Evolutionary conservation across 768 basidiomycete species (phyloP), one percentile per base, ranked within the genome.

Genomic region (Rhizopogon vesiculosus): DNA sequence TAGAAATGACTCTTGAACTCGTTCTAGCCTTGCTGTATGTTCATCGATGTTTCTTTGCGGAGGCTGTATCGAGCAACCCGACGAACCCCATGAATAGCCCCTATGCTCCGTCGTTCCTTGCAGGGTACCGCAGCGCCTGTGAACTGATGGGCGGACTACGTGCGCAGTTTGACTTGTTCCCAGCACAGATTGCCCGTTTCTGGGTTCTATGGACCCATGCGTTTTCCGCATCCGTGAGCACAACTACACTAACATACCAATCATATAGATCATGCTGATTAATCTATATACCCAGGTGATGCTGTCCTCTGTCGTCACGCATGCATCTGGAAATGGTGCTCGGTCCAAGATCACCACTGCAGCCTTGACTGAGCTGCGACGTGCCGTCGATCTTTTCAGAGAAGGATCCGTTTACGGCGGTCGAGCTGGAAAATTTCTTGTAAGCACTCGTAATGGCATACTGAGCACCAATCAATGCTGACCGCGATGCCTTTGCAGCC

Each of bases 121-220:
- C 85, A 8, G 85, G 84, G 7, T 86, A 85, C 65, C 78, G 81
- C 39, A 83, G 83, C 61, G 85, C 84, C 40, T 86, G 82, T 59
- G 81, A 79, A 22, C 76, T 87, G 46, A 66, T 87, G 10, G 61
- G 63, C 10, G 78, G 76, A 6, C 63, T 86, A 45, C 76, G 75
- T 38, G 63, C 71, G 42, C 77, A 82, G 54, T 83, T 81, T 57
- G 65, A 67, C 9, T 61, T 78, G 54, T 82, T 83, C 63, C 83
- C 84, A 0, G 72, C 73, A 15, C 79, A 83, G 59, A 82, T 86
- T 51, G 78, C 82, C 35, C 74, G 85, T 42, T 85, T 86, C 62
- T 88, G 85, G 85, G 83, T 84, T 25, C 62, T 87, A 31, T 88
- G 87, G 87, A 86, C 85, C 1, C 85, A 87, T 64, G 81, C 79